Evolutionary conservation across 1,139 yeast genomes (phyloP).

Genomic region (Diutina sp.): DNA sequence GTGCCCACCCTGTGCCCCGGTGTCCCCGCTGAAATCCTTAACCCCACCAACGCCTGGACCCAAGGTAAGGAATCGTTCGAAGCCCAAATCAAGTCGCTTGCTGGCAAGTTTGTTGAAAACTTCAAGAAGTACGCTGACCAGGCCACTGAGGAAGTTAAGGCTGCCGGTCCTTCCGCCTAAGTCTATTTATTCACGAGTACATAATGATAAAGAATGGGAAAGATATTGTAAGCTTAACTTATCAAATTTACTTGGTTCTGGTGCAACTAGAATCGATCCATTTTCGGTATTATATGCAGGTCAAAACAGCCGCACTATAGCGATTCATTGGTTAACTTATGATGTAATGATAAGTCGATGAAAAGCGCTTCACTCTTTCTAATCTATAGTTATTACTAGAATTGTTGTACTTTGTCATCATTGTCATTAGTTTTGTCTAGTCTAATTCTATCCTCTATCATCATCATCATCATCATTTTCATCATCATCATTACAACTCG

Average conservation of each 20-base stretch:
- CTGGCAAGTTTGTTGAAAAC: conserved; percentile 70
- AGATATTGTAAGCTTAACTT: background rate
- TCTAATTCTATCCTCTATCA: background rate
- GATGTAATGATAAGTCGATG: too few species aligned
- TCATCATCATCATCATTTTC: background rate
- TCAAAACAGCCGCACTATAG: too few species aligned
- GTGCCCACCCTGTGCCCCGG: conserved; percentile 74
- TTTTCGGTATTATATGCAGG: too few species aligned
- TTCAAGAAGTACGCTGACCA: conserved; percentile 74
- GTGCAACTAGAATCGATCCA: too few species aligned
- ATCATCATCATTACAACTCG: background rate
- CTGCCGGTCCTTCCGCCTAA: conserved; percentile 64
- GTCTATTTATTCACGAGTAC: background rate
- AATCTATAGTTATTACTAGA: too few species aligned
- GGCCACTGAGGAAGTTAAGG: conserved; percentile 76
- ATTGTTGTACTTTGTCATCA: too few species aligned
- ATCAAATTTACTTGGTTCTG: background rate
- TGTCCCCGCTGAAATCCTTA: conserved; percentile 77
- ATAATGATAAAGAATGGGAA: background rate
- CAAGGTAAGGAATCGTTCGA: conserved; percentile 58
- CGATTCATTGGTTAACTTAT: too few species aligned
- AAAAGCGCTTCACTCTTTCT: too few species aligned
- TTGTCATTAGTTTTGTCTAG: too few species aligned
- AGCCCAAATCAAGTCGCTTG: conserved; percentile 63
- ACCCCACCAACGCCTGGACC: conserved; percentile 81